Base-by-base conservation (phyloP, 1,284 basidiomycete species). In the Ustilago xerochloae region DNA sequence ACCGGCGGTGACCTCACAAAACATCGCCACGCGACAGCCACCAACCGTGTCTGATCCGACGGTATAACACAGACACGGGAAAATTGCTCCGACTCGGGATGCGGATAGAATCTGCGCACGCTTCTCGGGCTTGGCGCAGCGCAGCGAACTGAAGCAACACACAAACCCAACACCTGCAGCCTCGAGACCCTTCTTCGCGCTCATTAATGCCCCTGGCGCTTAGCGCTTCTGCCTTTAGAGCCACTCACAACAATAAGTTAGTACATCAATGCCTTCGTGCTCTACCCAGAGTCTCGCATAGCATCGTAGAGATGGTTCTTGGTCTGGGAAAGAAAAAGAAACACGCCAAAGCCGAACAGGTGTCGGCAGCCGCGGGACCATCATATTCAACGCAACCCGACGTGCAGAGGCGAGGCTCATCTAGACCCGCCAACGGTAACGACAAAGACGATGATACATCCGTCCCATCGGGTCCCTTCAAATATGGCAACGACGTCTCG, bases 321-420 rank as follows among this genome's bases (percentile, higher is more conserved):
- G 66, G 66, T 41, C 47, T 69, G 12, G 52, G 66, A 15, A 69
- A 69, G 60, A 69, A 63, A 35, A 69, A 69, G 51, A 69, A 61
- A 36, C 43, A 46, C 24, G 43, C 51, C 45, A 63, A 56, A 36
- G 38, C 36, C 45, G 54, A 57, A 16, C 53, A 57, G 35, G 45
- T 5, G 12, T 16, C n/a, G 35, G 49, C 57, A 26, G 24, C 36
- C 10, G 51, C 51, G 15, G 51, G 41, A 28, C 29, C 60, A 24
- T 28, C 55, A n/a, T 26, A 39, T 1, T 16, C 47, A 16, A 30
- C 35, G 3, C 29, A 35, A 13, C 50, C 60, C 4, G 30, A 41
- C 18, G 52, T 54, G 6, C 28, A 45, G 24, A 36, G 45, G 9
- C 59, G 41, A 7, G 52, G 28, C 8, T 59, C 66, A 4, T 63